A percentile compares a stretch with the other conserved stretches of the same genome.
phyloP scores from a whole-genome alignment of 805 yeast species.

The Yarrowia phangngaensis region DNA sequence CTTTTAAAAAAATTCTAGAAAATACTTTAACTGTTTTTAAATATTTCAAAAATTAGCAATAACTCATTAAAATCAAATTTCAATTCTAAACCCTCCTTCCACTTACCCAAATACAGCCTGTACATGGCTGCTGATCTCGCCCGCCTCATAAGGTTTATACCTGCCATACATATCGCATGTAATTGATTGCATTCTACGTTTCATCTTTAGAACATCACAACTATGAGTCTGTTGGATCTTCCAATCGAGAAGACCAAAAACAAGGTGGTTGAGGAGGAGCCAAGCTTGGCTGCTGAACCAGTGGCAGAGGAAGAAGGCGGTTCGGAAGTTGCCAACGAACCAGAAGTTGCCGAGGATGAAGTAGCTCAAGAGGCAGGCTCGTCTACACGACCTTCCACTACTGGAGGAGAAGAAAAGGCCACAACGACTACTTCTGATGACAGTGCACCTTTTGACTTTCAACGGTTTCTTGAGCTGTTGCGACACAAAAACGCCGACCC shows the following conservation, averaged over 20 bases:
- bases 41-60: too few relatives aligned
- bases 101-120: too few relatives aligned
- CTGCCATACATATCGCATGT: conserved; percentile 5
- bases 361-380: too few relatives aligned
- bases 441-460: conserved; percentile 57
- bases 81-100: too few relatives aligned
- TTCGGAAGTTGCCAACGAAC: background rate
- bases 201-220: background rate
- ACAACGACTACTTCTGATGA: conserved; percentile 2
- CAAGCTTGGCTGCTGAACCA: background rate
- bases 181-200: conserved; percentile 21
- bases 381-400: too few relatives aligned
- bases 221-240: conserved; percentile 25
- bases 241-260: conserved; percentile 24
- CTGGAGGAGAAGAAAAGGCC: conserved; percentile 9
- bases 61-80: too few relatives aligned
- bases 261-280: background rate
- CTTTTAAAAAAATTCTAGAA: too few relatives aligned
- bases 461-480: conserved; percentile 66
- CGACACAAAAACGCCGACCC: conserved; percentile 81
- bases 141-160: conserved; percentile 9
- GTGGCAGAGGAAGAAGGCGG: background rate
- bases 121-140: background rate
- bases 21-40: too few relatives aligned
- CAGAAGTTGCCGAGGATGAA: too few relatives aligned